phyloP scores from a whole-genome alignment of 176 grass and related monocot species.

The Echinochloa phyllopogon region DNA sequence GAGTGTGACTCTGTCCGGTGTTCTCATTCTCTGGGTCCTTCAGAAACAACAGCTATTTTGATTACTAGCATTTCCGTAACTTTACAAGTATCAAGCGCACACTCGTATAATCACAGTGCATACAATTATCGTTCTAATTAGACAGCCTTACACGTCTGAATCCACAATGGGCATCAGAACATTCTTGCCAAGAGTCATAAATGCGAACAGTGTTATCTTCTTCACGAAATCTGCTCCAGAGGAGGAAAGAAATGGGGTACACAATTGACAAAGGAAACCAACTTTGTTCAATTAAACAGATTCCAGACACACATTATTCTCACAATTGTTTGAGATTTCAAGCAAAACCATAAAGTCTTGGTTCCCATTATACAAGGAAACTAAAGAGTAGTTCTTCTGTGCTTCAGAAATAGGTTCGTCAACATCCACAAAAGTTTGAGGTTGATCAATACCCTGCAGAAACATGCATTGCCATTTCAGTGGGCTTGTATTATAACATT shows the following conservation, averaged over 20 bases:
- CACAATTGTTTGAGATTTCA: not conserved
- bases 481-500: not conserved
- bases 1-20: not conserved
- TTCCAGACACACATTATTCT: slow-evolving; percentile 53
- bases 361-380: slow-evolving; percentile 45
- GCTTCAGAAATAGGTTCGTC: slow-evolving; percentile 38
- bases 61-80: not conserved
- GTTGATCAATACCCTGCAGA: slow-evolving; percentile 47
- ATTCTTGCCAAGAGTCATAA: not conserved
- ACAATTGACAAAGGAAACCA: slow-evolving; percentile 27
- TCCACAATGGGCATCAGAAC: not conserved
- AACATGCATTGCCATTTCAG: slow-evolving; percentile 15
- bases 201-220: not conserved
- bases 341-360: slow-evolving; percentile 35
- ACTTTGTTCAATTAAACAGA: slow-evolving; percentile 40
- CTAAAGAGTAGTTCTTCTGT: slow-evolving; percentile 18
- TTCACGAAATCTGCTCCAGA: not conserved
- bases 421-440: slow-evolving; percentile 38
- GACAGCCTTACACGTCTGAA: not conserved
- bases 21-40: not conserved
- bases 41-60: not conserved
- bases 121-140: not conserved
- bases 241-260: not conserved
- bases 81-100: not conserved
- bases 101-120: not conserved